Base-by-base conservation (phyloP, 371 early-diverging fungal genomes). In the Rhizopus arrhizus region DNA sequence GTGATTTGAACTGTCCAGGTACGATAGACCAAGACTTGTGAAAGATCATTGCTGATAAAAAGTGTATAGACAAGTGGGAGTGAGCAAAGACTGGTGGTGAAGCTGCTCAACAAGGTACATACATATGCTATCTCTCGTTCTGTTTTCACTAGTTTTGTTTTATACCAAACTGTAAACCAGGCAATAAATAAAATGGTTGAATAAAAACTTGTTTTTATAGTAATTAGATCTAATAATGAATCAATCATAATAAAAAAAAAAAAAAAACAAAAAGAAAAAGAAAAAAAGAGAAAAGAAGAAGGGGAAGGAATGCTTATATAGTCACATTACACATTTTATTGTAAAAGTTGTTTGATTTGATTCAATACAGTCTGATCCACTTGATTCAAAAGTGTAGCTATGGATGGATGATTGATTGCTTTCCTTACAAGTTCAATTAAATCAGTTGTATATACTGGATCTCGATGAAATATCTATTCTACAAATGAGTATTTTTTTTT, bases 371-470 rank as follows among this genome's bases (percentile, higher is more conserved):
- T 66, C 6, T 76, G 70, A 62, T 87, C 88, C 3, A 86, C 72
- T 61, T 74, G 80, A 48, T 68, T 72, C 42, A 83, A 46, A 62
- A 69, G 49, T 65, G 77, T 48, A 77, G 75, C 6, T 9, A 67
- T 41, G n/a, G 29, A 41, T 8, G 56, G 56, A 35, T 70, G 74
- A 22, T 58, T 56, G 11, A 86, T 45, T n/a, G 81, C 65, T 12
- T 77, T 73, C 36, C 75, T 82, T 38, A 88, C 75, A 41, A 79
- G 79, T 0, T 65, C 59, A 5, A 80, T 69, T 49, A 88, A 49
- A 62, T 86, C 78, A 3, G 79, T 78, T 8, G 81, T 86, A 58
- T 83, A 85, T 6, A 85, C 80, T 4, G 82, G 80, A 60, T 88
- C 88, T 11, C 72, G 70, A 31, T 76, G 75, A 43, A 77, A 71